These are phyloP conservation scores for Thraustotheca clavata DNA, from an alignment of 352 stramenopile genomes.

Conservation along the genomic window DNA sequence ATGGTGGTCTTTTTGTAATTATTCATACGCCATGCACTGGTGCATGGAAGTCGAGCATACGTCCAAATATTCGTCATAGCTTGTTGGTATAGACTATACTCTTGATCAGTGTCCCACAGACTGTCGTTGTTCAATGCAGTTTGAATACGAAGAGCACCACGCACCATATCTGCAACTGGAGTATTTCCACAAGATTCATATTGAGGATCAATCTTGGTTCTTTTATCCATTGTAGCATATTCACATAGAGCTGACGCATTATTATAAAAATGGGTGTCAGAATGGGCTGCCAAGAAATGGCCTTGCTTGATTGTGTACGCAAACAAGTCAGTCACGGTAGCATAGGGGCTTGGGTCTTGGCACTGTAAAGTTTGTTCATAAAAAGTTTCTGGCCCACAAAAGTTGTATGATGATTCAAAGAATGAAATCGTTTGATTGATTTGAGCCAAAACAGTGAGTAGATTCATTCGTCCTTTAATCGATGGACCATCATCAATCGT, in stretches of 20 bases:
- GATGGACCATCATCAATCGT: slow-evolving; percentile 19
- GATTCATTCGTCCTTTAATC: not conserved
- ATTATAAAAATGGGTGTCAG: slow-evolving; percentile 17
- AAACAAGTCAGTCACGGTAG: not conserved
- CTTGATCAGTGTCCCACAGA: not conserved
- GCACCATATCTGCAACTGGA: slow-evolving; percentile 1
- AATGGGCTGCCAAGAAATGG: slow-evolving; percentile 17
- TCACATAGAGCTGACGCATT: not conserved
- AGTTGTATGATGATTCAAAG: slow-evolving; percentile 16
- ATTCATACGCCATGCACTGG: slow-evolving; percentile 2
- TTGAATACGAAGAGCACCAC: slow-evolving; percentile 10
- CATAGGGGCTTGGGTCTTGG: not conserved
- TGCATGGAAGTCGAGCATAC: slow-evolving; percentile 17
- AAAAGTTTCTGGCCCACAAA: slow-evolving; percentile 6
- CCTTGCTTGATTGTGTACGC: slow-evolving; percentile 17
- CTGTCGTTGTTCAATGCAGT: slow-evolving; percentile 1
- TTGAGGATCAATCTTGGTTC: slow-evolving; percentile 14
- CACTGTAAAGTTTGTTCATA: not conserved
- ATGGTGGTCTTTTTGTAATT: not conserved
- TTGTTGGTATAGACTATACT: not conserved
- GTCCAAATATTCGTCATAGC: slow-evolving; percentile 7
- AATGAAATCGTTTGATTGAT: slow-evolving; percentile 7
- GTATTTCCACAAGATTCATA: slow-evolving; percentile 10
- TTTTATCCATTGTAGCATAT: slow-evolving; percentile 5
- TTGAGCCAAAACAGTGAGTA: not conserved